Base-by-base conservation (phyloP, 192 early-diverging fungal species). In the Coemansia sp. region DNA sequence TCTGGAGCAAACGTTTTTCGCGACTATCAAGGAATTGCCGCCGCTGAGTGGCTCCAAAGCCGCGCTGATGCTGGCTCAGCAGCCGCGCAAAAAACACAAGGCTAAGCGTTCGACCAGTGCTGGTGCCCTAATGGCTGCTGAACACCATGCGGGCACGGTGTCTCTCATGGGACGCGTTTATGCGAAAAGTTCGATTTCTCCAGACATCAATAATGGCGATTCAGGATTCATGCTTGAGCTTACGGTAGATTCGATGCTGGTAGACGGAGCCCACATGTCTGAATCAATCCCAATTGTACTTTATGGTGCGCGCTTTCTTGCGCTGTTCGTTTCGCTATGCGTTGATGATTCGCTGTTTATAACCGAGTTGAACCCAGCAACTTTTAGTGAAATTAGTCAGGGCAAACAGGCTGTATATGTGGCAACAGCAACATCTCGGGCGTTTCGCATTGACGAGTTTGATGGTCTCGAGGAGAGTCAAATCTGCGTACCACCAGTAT, bases 291-390 rank as follows among this genome's bases (percentile, higher is more conserved):
- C 55, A 8, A 40, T 73, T 2, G 50, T 59, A 3, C 31, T 71
- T 9, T 40, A 12, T 12, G 65, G 64, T 5, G 38, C 10, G 35
- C 64, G 38, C 9, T 67, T 63, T 38, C 47, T 55, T 5, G 59
- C 59, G 13, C 16, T 65, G 18, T 59, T 63, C 55, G 65, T 42
- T 1, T 57, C 59, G 9, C 23, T 63, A 23, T 54, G 41, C 33
- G 30, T 58, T 6, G 70, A 55, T 5, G 70, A 73, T 23, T 59
- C 60, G 35, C 38, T 67, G 59, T 51, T 67, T 30, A 54, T 55
- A 7, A 67, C 50, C 36, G 21, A 44, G 8, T 12, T 73, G 30
- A 42, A 54, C 6, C n/a, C 59, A 16, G 38, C 45, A 28, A 42
- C 33, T 39, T n/a, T 39, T n/a, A 2, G 38, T n/a, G 42, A 10